Evolutionary conservation across 73 alveolate genomes (phyloP).

Genomic region (Tetrahymena borealis): DNA sequence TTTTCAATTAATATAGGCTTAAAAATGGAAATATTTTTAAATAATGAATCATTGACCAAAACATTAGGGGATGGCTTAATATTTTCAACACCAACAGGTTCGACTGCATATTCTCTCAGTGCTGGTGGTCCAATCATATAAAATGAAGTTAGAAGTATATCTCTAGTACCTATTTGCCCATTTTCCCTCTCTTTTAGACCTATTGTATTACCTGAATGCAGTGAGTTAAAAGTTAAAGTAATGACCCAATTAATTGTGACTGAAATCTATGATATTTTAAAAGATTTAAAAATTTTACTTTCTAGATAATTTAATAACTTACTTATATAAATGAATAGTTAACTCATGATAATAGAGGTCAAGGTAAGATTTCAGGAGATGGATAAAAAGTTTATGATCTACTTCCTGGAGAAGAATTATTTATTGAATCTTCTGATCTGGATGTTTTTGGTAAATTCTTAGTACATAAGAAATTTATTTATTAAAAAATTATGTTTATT

Average conservation of each 20-base stretch:
- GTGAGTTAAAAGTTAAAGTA: conserved; percentile 26
- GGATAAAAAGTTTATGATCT: conserved; percentile 16
- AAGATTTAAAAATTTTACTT: no score
- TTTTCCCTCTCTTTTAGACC: conserved; percentile 92
- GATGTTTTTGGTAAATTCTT: conserved; percentile 24
- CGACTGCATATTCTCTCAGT: conserved; percentile 87
- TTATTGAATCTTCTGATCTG: not conserved
- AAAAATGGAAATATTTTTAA: conserved; percentile 25
- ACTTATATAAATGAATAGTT: conserved; percentile 2
- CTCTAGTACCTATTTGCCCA: conserved; percentile 85
- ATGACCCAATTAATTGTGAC: no score
- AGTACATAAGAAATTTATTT: not conserved
- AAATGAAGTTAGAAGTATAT: conserved; percentile 71
- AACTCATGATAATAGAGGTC: conserved; percentile 12
- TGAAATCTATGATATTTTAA: no score
- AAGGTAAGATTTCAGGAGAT: conserved; percentile 23
- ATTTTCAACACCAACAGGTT: conserved; percentile 87
- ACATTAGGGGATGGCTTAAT: conserved; percentile 83
- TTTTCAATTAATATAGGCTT: not conserved
- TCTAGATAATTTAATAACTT: no score
- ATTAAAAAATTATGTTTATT: not conserved
- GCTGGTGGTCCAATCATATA: conserved; percentile 96
- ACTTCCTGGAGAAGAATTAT: not conserved
- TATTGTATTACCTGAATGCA: conserved; percentile 66
- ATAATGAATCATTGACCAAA: conserved; percentile 17